These are phyloP conservation scores for Aurantiochytrium sp. DNA, from an alignment of 108 stramenopile genomes.

Conservation along the genomic window DNA sequence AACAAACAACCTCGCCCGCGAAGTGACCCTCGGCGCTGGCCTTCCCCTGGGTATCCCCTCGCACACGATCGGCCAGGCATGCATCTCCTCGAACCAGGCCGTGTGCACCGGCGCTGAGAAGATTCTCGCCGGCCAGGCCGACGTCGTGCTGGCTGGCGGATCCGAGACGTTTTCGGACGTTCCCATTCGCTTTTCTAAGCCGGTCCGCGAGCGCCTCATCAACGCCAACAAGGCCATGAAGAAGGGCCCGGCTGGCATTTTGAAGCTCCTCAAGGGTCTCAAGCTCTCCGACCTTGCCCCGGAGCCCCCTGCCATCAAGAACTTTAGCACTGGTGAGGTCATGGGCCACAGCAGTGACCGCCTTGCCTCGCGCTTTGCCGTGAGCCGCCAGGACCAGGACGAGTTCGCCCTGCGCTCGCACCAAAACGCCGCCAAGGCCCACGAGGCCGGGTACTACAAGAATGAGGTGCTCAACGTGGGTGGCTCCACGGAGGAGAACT, in stretches of 20 bases:
- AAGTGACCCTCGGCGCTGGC: slow-evolving; percentile 88
- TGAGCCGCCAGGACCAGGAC: slow-evolving; percentile 85
- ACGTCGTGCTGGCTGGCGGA: slow-evolving; percentile 86
- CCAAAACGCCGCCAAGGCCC: slow-evolving; percentile 74
- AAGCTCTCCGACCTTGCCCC: slow-evolving; percentile 74
- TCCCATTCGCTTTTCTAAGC: slow-evolving; percentile 75
- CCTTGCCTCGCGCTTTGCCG: slow-evolving; percentile 84
- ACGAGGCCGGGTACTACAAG: slow-evolving; percentile 79
- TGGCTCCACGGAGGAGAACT: slow-evolving; percentile 79
- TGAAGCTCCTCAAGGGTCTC: slow-evolving; percentile 78
- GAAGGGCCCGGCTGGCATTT: slow-evolving; percentile 69
- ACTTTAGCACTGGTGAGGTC: slow-evolving; percentile 98
- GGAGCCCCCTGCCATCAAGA: slow-evolving; percentile 95
- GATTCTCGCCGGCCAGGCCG: slow-evolving; percentile 80
- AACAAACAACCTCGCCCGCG: slow-evolving; percentile 87
- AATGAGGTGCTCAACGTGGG: slow-evolving; percentile 76
- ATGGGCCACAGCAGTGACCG: slow-evolving; percentile 94
- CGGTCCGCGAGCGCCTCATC: slow-evolving; percentile 79
- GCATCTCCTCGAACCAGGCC: slow-evolving; percentile 88
- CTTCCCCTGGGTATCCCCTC: slow-evolving; percentile 74
- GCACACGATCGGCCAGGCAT: slow-evolving; percentile 87
- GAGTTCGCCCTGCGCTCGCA: slow-evolving; percentile 86
- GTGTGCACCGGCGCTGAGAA: slow-evolving; percentile 85
- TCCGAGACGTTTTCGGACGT: slow-evolving; percentile 89
- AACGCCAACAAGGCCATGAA: slow-evolving; percentile 85